These are phyloP conservation scores for Quercus cerris DNA, from an alignment of 306 rosid species.

Conservation along the genomic window DNA sequence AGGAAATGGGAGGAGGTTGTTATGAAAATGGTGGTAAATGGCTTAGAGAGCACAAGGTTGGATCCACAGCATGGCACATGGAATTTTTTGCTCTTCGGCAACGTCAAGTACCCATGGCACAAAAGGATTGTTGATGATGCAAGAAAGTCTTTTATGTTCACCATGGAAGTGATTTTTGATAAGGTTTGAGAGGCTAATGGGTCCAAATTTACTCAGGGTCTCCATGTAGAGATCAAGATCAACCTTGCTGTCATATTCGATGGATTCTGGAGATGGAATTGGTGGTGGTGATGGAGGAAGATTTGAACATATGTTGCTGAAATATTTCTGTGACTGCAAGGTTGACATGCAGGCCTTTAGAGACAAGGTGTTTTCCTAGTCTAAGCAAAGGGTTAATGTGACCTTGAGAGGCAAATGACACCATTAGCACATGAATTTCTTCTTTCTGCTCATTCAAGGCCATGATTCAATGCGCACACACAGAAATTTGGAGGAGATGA, in stretches of 20 bases:
- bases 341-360: conserved; percentile 43
- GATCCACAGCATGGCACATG: conserved; percentile 55
- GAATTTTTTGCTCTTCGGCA: conserved; percentile 29
- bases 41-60: conserved; percentile 50
- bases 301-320: conserved; percentile 31
- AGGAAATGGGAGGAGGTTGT: conserved; percentile 27
- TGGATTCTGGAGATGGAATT: conserved; percentile 29
- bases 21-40: conserved; percentile 41
- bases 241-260: background rate
- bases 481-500: background rate
- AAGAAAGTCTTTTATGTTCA: conserved; percentile 19
- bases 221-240: conserved; percentile 27
- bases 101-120: conserved; percentile 50
- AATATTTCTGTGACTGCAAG: conserved; percentile 51
- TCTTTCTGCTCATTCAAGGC: background rate
- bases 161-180: conserved; percentile 27
- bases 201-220: conserved; percentile 24
- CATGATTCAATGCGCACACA: background rate
- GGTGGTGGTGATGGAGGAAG: background rate
- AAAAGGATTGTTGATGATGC: conserved; percentile 49
- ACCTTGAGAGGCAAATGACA: conserved; percentile 50
- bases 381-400: conserved; percentile 51
- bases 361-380: conserved; percentile 25
- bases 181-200: conserved; percentile 25
- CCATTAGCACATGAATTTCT: conserved; percentile 39